Base-by-base conservation (phyloP, 2,329 filamentous ascomycete genomes). In the Fusarium piperis region DNA sequence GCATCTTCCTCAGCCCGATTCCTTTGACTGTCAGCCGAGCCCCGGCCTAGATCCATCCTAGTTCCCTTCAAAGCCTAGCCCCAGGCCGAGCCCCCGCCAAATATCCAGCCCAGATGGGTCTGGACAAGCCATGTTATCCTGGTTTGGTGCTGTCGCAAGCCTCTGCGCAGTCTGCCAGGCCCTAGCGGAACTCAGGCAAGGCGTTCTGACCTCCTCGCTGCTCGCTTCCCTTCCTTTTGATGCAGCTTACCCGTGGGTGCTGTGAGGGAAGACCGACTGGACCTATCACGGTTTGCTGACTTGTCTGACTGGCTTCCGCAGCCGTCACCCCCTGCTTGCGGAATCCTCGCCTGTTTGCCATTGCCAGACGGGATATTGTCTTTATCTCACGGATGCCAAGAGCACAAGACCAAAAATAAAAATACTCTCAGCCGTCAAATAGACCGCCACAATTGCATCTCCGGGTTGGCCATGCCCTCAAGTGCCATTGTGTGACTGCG, bases 61-160 rank as follows among this genome's bases (percentile, higher is more conserved):
- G 67, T 61, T 61, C 65, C 65, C 51, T 44, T 28, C 56, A 61
- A 16, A 58, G 63, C 57, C 67, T 74, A 75, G 71, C 55, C 60
- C 41, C 64, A 64, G 65, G 63, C 71, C 65, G 39, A 62, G 65
- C 64, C 74, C 70, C 70, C 64, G 64, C 67, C 66, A 74, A 65
- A 72, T 65, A 72, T 64, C 58, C 62, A 68, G 61, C 63, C 74
- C 65, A 72, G 63, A 63, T 38, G 46, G 60, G 67, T 70, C 71
- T 66, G 66, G 70, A 55, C 70, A 69, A 68, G 64, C 73, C 62
- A 59, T 63, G 26, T 36, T 48, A 20, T 35, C 66, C 57, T 63
- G 59, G 62, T 60, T 9, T 68, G 55, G 59, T 32, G 53, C 61
- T 36, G 36, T 51, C 20, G 18, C 41, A 64, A 72, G 69, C 68